Percentiles rank a stretch among this genome's conserved stretches.
phyloP scores from a whole-genome alignment of 176 grass and related monocot species.

The Eremochloa ophiuroides region DNA sequence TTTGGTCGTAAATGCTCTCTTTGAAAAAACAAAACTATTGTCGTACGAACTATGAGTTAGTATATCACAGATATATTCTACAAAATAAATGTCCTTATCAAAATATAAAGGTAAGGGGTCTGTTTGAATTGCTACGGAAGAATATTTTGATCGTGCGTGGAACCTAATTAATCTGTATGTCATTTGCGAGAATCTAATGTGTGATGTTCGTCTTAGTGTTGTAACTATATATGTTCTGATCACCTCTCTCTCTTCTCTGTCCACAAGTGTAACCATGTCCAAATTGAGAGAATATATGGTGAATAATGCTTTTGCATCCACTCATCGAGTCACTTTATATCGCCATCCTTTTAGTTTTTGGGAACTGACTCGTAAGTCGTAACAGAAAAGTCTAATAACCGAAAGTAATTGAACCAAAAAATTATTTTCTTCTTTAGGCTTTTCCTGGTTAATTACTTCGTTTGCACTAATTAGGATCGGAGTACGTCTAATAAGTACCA shows the following conservation, averaged over 20 bases:
- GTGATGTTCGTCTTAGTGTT: background rate
- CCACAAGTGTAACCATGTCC: background rate
- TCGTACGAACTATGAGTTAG: background rate
- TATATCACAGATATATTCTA: background rate
- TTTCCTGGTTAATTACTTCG: background rate
- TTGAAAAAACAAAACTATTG: background rate
- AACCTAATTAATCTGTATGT: background rate
- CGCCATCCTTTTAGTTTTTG: constrained; percentile 6
- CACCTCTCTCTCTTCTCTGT: background rate
- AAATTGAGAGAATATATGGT: constrained; percentile 27
- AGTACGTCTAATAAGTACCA: background rate
- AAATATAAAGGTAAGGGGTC: background rate
- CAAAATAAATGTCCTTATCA: background rate
- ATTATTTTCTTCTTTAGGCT: background rate
- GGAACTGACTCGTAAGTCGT: background rate
- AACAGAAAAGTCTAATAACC: background rate
- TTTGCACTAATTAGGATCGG: background rate
- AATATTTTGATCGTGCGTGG: background rate
- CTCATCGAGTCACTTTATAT: background rate
- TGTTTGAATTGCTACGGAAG: background rate
- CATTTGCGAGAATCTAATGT: background rate
- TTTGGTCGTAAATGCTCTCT: background rate
- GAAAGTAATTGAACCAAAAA: background rate
- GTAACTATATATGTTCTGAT: constrained; percentile 9
- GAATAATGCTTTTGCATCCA: constrained; percentile 15